Conservation (phyloP, 208 protist genomes). For the Novymonas esmeraldas region DNA sequence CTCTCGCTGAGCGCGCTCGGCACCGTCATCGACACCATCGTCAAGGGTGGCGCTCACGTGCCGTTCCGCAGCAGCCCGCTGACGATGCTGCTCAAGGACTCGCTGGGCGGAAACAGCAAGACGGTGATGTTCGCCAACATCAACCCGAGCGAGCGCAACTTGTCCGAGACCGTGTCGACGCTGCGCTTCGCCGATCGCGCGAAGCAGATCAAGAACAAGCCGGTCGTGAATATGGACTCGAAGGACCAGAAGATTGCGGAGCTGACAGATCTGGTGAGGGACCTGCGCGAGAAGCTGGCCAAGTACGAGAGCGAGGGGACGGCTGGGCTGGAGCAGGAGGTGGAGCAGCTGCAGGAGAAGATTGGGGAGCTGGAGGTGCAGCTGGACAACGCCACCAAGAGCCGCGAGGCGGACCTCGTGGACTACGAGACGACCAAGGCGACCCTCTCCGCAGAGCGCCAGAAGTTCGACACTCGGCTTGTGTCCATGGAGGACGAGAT, state of each 20-base stretch:
- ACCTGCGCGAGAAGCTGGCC: slow-evolving; percentile 81
- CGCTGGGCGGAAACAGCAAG: slow-evolving; percentile 88
- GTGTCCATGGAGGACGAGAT: slow-evolving; percentile 64
- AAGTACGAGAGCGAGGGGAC: slow-evolving; percentile 80
- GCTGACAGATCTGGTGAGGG: slow-evolving; percentile 68
- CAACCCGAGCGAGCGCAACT: slow-evolving; percentile 85
- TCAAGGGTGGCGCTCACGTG: slow-evolving; percentile 85
- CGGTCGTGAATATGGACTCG: slow-evolving; percentile 87
- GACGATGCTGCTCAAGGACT: slow-evolving; percentile 93
- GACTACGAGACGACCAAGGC: slow-evolving; percentile 69
- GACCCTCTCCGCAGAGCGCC: slow-evolving; percentile 47
- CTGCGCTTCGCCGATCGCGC: slow-evolving; percentile 89
- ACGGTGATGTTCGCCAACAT: slow-evolving; percentile 94
- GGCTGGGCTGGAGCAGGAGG: slow-evolving; percentile 64
- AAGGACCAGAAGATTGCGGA: slow-evolving; percentile 91
- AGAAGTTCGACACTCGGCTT: slow-evolving; percentile 38
- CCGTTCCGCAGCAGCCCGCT: slow-evolving; percentile 87
- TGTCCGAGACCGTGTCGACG: slow-evolving; percentile 90
- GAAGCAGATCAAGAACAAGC: slow-evolving; percentile 95
- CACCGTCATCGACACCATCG: slow-evolving; percentile 91
- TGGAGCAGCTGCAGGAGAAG: slow-evolving; percentile 62
- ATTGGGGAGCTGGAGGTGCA: slow-evolving; percentile 75
- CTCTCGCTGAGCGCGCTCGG: slow-evolving; percentile 90
- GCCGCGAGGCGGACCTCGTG: slow-evolving; percentile 71
- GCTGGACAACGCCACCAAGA: slow-evolving; percentile 73